phyloP scores from a whole-genome alignment of 2,329 filamentous ascomycete species.

The Cercospora sp. region DNA sequence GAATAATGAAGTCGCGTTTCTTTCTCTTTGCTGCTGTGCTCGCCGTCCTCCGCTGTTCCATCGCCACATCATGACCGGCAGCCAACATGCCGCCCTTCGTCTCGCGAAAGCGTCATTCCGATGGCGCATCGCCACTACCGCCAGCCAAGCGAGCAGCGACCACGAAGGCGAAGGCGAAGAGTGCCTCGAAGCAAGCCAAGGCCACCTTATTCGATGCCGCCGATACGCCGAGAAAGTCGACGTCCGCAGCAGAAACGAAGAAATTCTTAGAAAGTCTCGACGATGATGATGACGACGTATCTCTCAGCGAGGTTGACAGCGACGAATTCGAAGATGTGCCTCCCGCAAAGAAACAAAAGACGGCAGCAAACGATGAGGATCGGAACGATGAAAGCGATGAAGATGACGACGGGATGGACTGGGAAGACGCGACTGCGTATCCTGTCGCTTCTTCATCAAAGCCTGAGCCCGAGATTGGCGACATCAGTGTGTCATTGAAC shows the following conservation, averaged over 20 bases:
- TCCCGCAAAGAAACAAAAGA: constrained; percentile 47
- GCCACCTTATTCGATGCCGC: constrained; percentile 48
- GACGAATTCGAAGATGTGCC: constrained; percentile 54
- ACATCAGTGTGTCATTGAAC: constrained; percentile 40
- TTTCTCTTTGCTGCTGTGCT: neutral
- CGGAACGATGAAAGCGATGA: constrained; percentile 55
- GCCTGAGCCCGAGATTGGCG: constrained; percentile 34
- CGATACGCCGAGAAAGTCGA: constrained; percentile 40
- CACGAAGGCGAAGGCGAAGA: neutral
- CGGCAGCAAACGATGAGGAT: constrained; percentile 37
- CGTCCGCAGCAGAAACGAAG: constrained; percentile 34
- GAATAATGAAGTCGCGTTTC: constrained; percentile 10
- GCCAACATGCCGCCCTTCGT: constrained; percentile 66
- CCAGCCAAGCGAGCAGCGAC: constrained; percentile 25
- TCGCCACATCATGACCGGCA: neutral
- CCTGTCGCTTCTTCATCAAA: constrained; percentile 35
- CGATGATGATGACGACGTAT: constrained; percentile 43
- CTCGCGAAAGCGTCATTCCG: constrained; percentile 65
- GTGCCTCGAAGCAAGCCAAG: constrained; percentile 35
- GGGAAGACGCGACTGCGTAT: constrained; percentile 53
- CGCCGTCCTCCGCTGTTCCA: neutral
- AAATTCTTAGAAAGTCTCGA: constrained; percentile 42
- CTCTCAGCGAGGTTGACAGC: constrained; percentile 47
- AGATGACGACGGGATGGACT: constrained; percentile 58
- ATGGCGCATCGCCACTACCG: constrained; percentile 44